Percentiles rank a stretch among this genome's conserved stretches.
Evolutionary conservation across 139 green algal genomes (phyloP).

Genomic region (Yamagishiella unicocca): DNA sequence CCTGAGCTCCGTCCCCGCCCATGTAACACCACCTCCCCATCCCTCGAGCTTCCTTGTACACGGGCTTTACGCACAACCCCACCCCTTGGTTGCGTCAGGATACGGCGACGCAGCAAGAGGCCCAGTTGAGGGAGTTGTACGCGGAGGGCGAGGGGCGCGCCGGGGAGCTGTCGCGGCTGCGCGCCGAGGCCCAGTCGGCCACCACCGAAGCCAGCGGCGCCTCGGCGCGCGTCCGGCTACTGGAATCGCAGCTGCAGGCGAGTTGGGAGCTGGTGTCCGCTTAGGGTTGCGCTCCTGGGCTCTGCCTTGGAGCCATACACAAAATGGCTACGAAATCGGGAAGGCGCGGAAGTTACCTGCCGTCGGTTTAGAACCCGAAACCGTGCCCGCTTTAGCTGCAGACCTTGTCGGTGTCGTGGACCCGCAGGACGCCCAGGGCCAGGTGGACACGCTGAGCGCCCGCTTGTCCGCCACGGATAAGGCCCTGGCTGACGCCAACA

Average conservation of each 20-base stretch:
- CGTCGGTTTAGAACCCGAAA: too few relatives aligned
- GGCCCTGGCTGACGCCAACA: conserved; percentile 45
- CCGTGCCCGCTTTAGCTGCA: too few relatives aligned
- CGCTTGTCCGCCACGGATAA: conserved; percentile 44
- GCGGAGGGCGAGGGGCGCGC: conserved; percentile 27
- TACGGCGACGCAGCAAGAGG: conserved; percentile 41
- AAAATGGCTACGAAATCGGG: too few relatives aligned
- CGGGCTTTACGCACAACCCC: too few relatives aligned
- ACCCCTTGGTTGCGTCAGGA: too few relatives aligned
- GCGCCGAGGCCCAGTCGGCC: conserved; percentile 8
- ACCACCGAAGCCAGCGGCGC: conserved; percentile 12
- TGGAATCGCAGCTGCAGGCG: conserved; percentile 40
- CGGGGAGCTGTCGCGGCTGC: conserved; percentile 36
- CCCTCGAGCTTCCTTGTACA: too few relatives aligned
- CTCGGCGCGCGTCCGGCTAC: neutral
- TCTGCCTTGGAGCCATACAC: too few relatives aligned
- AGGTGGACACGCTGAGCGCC: conserved; percentile 27
- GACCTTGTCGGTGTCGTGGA: too few relatives aligned
- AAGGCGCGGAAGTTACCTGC: too few relatives aligned
- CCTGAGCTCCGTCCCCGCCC: too few relatives aligned
- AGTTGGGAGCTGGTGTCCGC: neutral
- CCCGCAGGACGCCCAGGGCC: conserved; percentile 32
- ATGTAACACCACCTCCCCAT: too few relatives aligned
- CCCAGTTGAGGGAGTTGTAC: conserved; percentile 42
- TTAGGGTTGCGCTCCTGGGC: too few relatives aligned